These are phyloP conservation scores for Geum urbanum DNA, from an alignment of 306 rosid genomes.

Conservation along the genomic window DNA sequence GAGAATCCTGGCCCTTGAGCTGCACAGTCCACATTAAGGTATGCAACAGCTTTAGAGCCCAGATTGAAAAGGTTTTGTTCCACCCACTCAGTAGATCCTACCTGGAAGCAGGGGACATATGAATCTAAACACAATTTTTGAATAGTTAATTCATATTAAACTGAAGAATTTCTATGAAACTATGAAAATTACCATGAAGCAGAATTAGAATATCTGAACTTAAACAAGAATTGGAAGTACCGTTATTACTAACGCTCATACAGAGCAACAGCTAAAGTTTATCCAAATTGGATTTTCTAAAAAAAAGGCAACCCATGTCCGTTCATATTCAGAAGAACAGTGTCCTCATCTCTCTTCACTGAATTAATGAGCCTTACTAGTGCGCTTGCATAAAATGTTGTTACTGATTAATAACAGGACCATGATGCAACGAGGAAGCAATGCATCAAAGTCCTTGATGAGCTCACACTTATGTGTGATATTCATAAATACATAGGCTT, in stretches of 20 bases:
- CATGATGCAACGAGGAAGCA: background rate
- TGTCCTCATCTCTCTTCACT: background rate
- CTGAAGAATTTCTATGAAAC: background rate
- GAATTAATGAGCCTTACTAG: background rate
- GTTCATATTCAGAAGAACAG: background rate
- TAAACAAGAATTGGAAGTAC: background rate
- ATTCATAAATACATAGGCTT: background rate
- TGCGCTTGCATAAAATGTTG: background rate
- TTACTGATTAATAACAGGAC: background rate
- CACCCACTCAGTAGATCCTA: conserved; percentile 98
- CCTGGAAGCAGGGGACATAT: conserved; percentile 37
- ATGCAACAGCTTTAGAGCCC: conserved; percentile 74
- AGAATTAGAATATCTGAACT: background rate
- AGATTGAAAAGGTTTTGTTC: conserved; percentile 83
- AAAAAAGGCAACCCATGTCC: background rate
- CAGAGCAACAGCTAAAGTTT: background rate
- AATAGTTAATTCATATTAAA: background rate
- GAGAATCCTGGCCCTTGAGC: conserved; percentile 89
- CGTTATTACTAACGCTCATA: background rate
- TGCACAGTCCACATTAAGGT: conserved; percentile 95
- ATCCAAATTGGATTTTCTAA: background rate
- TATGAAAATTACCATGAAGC: background rate
- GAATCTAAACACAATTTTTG: conserved; percentile 10
- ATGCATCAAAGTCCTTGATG: background rate
- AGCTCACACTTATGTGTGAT: background rate